Base-by-base conservation (phyloP, 129 eudicot genomes). In the Pulicaria dysenterica region DNA sequence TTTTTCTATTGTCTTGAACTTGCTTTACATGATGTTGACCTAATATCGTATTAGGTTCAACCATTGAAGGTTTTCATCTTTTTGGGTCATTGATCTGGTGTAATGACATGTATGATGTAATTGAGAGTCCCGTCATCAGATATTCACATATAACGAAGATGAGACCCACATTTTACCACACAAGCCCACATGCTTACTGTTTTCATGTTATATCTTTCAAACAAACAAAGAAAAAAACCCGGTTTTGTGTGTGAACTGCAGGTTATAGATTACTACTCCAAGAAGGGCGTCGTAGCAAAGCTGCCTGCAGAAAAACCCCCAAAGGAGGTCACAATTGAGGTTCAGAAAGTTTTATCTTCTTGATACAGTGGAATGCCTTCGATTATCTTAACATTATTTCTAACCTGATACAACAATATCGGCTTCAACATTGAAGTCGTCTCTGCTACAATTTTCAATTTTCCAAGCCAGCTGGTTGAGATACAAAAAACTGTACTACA, bases 281-380 rank as follows among this genome's bases (percentile, higher is more conserved):
- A 58, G 76, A 86, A 89, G 82, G 84, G 87, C 10, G 78, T 86
- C 3, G 85, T 89, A 77, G 87, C 87, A 31, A 83, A 84, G 81
- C 85, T 89, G 55, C 92, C 82, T 51, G 96, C 92, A 6, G 96
- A 89, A 78, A 89, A 89, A 40, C 80, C 85, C 42, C 87, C 93
- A 2, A 79, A 82, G 73, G 93, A 82, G 64, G 93, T 84, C 69
- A 79, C 87, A 3, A 73, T 62, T 15, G 93, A 87, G 82, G 81
- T 82, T 69, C 82, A 79, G 80, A 84, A 79, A 67, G 81, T 61
- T 40, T 79, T 84, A 17, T 73, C 89, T 16, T 62, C 72, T 59
- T 78, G 43, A 70, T 43, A 44, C 36, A 45, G 37, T 62, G 16
- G 38, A 24, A 15, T 45, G 45, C 38, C 8, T 47, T 70, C 43